These are phyloP conservation scores for Exophiala dermatitidis DNA, from an alignment of 2,329 filamentous ascomycete species.

Conservation along the genomic window DNA sequence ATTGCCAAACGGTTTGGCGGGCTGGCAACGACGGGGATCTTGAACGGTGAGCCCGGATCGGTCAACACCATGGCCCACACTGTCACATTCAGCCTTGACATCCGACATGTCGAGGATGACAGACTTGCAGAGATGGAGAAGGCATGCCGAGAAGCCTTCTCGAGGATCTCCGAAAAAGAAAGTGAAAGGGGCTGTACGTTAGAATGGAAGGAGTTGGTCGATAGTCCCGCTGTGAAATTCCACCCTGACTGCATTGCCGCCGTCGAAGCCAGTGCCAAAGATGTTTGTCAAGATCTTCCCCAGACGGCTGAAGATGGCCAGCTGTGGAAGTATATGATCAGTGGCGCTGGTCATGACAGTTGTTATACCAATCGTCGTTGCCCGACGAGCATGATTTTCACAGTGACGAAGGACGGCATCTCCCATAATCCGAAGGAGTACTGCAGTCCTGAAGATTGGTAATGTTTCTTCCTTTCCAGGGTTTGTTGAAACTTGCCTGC, in stretches of 20 bases:
- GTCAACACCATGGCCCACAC: conserved; percentile 53
- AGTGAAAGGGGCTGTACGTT: conserved; percentile 26
- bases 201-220: conserved; percentile 27
- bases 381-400: conserved; percentile 62
- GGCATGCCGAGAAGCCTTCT: conserved; percentile 20
- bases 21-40: conserved; percentile 63
- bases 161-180: conserved; percentile 25
- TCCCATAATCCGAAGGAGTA: conserved; percentile 60
- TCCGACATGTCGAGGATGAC: conserved; percentile 22
- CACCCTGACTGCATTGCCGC: conserved; percentile 60
- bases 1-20: conserved; percentile 57
- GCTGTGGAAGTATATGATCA: conserved; percentile 47
- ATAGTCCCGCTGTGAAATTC: conserved; percentile 52
- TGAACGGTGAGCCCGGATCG: conserved; percentile 59
- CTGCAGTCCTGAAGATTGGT: conserved; percentile 52
- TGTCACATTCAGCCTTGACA: conserved; percentile 24
- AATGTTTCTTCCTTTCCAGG: conserved; percentile 3
- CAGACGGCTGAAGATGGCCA: conserved; percentile 38
- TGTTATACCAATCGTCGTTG: conserved; percentile 54
- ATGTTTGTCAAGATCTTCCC: conserved; percentile 40
- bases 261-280: conserved; percentile 54
- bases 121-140: conserved; percentile 25
- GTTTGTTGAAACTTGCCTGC: neutral
- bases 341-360: conserved; percentile 59
- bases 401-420: conserved; percentile 57